Evolutionary conservation across 768 basidiomycete species (phyloP), one percentile per base, ranked within the genome.

Genomic region (Pisolithus albus): DNA sequence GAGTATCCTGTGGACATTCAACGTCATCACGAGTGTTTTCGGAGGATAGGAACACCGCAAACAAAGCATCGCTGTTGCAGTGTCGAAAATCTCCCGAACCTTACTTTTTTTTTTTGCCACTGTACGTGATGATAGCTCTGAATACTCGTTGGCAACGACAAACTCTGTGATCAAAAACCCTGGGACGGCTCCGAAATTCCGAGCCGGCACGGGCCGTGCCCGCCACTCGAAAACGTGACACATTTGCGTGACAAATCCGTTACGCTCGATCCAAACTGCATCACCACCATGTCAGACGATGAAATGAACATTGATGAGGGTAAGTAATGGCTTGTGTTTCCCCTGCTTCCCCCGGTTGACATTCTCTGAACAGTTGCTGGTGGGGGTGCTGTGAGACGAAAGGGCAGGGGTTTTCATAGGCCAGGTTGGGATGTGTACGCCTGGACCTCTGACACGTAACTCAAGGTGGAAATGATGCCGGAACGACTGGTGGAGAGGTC

Each of bases 261-360:
- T 59, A 67, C 66, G 36, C 55, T 34, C 23, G 32, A 34, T 36
- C n/a, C n/a, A 16, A 40, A 15, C 38, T n/a, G 38, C 51, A 37
- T 15, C 30, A 57, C 64, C 69, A 81, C 65, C 70, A 92, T 91
- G 89, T 90, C 88, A 50, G 89, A 90, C 77, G 88, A 92, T 73
- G 90, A 86, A 64, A 92, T 92, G 90, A 88, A 86, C 62, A 88
- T 92, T 61, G 90, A 92, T 67, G 91, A 92, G 45, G 78, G 11
- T n/a, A n/a, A n/a, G n/a, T n/a, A n/a, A n/a, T n/a, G n/a, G n/a
- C 1, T 39, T 10, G 24, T 28, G 21, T 6, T 15, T 30, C 18
- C 43, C 26, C 9, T n/a, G 37, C 40, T 28, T 53, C 21, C 47
- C 36, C 13, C 24, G n/a, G 30, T 54, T 56, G 37, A 19, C 9